Evolutionary conservation across 1,139 yeast species (phyloP), one percentile per base, ranked within the genome.

Genomic region (Pichia terricola): DNA sequence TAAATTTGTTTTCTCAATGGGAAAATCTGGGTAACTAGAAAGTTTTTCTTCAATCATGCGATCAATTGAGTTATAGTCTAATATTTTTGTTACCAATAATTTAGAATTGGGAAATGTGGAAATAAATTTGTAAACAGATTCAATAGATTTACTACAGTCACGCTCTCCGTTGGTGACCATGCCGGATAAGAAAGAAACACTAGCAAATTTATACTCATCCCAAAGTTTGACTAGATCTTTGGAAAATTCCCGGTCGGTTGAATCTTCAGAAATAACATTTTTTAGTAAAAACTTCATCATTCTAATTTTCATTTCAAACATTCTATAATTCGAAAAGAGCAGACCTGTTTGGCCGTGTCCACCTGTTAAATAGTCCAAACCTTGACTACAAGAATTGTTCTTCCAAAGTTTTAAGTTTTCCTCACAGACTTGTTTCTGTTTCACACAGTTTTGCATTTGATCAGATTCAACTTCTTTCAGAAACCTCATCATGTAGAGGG

Each of bases 111-210:
- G 39, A 28, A 36, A 39, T 3, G 22, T 16, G 2, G 38, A 34
- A 26, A 47, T 35, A 26, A 42, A 45, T 0, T 28, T 25, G 22
- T 35, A 39, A 9, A 41, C 33, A 3, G 38, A 22, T 25, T 42
- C 31, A 9, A 47, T 26, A 4, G 48, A 34, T 27, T 9, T 27
- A 10, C 37, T 33, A 3, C 34, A 27, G 35, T 45, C 46, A 11
- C 8, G 8, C 5, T 11, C 26, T 3, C 44, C 41, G 34, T 45
- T 47, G 2, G 46, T 27, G 4, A 40, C 44, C 28, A 47, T 40
- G 1, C 40, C 28, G 3, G 50, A 42, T 10, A 44, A 26, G 7
- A 44, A 35, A 25, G 35, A 9, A 2, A 45, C 33, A 9, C 39
- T 37, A 2, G 25, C 5, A 22, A 27, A 11, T 26, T 44, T 42